These are phyloP conservation scores for Neonothopanus nambi DNA, from an alignment of 1,284 basidiomycete genomes.

Conservation along the genomic window DNA sequence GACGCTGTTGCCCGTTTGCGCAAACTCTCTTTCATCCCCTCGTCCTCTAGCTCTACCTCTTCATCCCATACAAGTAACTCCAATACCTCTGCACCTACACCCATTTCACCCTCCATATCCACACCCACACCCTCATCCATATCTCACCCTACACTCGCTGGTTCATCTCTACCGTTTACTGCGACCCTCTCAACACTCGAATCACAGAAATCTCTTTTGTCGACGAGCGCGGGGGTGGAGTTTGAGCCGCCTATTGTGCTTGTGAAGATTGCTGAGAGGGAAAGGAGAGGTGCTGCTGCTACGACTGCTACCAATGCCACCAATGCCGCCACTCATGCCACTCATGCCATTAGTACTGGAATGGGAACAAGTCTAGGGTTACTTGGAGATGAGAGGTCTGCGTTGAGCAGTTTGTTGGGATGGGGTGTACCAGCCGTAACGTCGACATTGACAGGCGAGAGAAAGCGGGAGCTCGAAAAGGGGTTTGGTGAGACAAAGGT, in stretches of 20 bases:
- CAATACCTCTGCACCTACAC: not conserved
- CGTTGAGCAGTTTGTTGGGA: conserved; percentile 52
- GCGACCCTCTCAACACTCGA: conserved; percentile 3
- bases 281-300: not conserved
- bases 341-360: conserved; percentile 48
- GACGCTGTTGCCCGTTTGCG: conserved; percentile 34
- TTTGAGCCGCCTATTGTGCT: conserved; percentile 7
- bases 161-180: not conserved
- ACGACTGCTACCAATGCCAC: conserved; percentile 28
- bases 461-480: conserved; percentile 25
- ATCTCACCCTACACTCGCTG: not conserved
- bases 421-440: conserved; percentile 53
- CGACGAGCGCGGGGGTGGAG: conserved; percentile 9
- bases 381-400: conserved; percentile 51
- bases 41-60: conserved; percentile 23
- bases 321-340: conserved; percentile 50
- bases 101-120: too few species aligned
- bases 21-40: conserved; percentile 47
- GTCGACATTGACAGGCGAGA: too few species aligned
- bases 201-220: conserved; percentile 5
- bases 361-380: conserved; percentile 32
- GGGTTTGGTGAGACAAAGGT: conserved; percentile 21
- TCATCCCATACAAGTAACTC: conserved; percentile 4
- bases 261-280: conserved; percentile 5
- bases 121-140: too few species aligned